Evolutionary conservation across 768 basidiomycete genomes (phyloP), one percentile per base, ranked within the genome.

Genomic region (Pholiota conissans): DNA sequence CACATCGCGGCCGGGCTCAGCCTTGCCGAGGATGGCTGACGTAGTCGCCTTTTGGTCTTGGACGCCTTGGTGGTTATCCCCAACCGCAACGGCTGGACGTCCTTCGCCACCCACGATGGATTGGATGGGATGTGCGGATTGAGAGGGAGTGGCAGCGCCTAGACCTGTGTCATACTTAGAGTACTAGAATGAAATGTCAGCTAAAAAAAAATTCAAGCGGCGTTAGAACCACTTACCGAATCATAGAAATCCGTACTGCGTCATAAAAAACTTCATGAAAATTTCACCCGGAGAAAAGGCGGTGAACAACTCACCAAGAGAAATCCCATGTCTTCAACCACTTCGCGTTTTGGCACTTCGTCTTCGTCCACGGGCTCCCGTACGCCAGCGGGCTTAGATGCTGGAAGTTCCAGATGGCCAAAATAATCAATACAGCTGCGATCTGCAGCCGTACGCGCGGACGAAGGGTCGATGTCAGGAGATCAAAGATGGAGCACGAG

Each of bases 291-390:
- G 26, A 39, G 32, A 52, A 49, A 16, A 9, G 26, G 28, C 6
- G 32, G 13, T 42, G 10, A 34, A 1, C 11, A 16, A 70, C 82
- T 39, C 66, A 87, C 89, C 95, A 99, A 27, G 86, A 82, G 70
- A 98, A 98, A 73, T 99, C 97, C 97, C 97, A 99, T 4, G 88
- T 90, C 76, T 87, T 93, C 37, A 96, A 63, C 93, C 93, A 95
- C 67, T 85, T 87, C 0, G 93, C 86, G 37, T 75, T 80, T 51
- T 80, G 69, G 64, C 97, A 98, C 60, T 91, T 79, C 7, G 65
- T 68, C 74, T 81, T 91, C 30, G 96, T 98, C 97, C 96, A 98
- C 0, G 83, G 78, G 18, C 74, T 83, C 0, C 93, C 97, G 68
- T 99, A 98, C 0, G 83, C 76, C 45, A 98, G 69, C 1, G 96